A percentile compares a stretch with the other conserved stretches of the same genome.
phyloP scores from a whole-genome alignment of 257 asterid species.

The Gentiana dahurica region DNA sequence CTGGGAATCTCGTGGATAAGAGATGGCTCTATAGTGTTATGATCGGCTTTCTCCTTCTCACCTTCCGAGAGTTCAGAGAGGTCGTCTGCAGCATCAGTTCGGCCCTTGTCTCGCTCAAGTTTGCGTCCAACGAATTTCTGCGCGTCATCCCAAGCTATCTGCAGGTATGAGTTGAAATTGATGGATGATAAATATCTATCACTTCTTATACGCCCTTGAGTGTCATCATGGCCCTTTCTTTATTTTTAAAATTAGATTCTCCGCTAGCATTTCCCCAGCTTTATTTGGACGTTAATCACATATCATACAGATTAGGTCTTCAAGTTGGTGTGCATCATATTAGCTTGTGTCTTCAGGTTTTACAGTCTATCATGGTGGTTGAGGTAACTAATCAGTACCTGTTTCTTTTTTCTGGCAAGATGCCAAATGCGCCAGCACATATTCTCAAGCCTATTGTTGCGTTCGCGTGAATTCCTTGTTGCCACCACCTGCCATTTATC shows the following conservation, averaged over 20 bases:
- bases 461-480: slow-evolving; percentile 46
- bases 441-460: slow-evolving; percentile 58
- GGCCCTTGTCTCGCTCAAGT: slow-evolving; percentile 40
- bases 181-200: no score
- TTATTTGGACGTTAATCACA: no score
- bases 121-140: slow-evolving; percentile 33
- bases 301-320: no score
- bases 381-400: slow-evolving; percentile 19
- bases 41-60: slow-evolving; percentile 43
- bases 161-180: slow-evolving; percentile 11
- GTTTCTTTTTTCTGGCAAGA: slow-evolving; percentile 63
- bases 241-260: no score
- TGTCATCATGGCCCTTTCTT: no score
- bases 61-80: slow-evolving; percentile 67
- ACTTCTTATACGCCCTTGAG: no score
- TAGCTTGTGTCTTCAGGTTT: no score
- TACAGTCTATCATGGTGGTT: no score
- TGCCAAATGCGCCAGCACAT: slow-evolving; percentile 87
- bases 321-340: no score
- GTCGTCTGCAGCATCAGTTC: slow-evolving; percentile 44
- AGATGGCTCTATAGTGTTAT: slow-evolving; percentile 13
- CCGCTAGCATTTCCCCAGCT: no score
- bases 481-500: slow-evolving; percentile 37
- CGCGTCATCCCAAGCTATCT: slow-evolving; percentile 58
- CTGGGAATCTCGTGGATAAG: slow-evolving; percentile 25